These are phyloP conservation scores for Kockiozyma suomiensis DNA, from an alignment of 805 yeast species.

Conservation along the genomic window DNA sequence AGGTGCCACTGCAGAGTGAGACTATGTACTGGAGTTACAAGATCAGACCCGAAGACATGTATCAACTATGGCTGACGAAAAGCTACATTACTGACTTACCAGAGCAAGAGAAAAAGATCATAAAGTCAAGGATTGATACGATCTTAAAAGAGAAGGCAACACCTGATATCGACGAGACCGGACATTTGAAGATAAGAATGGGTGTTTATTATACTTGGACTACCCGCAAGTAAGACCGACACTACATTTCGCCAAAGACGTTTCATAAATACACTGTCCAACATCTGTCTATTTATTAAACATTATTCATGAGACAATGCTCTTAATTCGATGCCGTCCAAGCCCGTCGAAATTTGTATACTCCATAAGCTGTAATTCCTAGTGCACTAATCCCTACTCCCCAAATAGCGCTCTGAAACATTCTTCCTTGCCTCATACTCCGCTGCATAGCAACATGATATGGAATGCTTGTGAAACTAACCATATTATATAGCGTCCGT, in stretches of 20 bases:
- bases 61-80: slow-evolving; percentile 57
- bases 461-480: slow-evolving; percentile 79
- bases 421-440: slow-evolving; percentile 15
- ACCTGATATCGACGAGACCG: slow-evolving; percentile 20
- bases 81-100: slow-evolving; percentile 55
- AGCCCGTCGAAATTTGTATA: slow-evolving; percentile 2
- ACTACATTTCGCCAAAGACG: background rate
- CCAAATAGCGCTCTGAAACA: slow-evolving; percentile 13
- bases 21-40: slow-evolving; percentile 42
- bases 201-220: slow-evolving; percentile 34
- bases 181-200: slow-evolving; percentile 20
- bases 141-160: slow-evolving; percentile 35
- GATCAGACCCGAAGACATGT: slow-evolving; percentile 46
- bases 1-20: slow-evolving; percentile 43
- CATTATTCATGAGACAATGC: background rate
- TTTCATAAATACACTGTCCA: background rate
- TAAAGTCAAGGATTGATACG: slow-evolving; percentile 43
- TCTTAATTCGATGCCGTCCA: background rate
- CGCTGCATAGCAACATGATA: slow-evolving; percentile 46
- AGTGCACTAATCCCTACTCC: slow-evolving; percentile 16
- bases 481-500: slow-evolving; percentile 76
- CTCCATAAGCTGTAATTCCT: slow-evolving; percentile 23
- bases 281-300: background rate
- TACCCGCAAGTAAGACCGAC: background rate
- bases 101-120: slow-evolving; percentile 43